Base-by-base conservation (phyloP, 2,329 filamentous ascomycete genomes). In the Exophiala viscosa region DNA sequence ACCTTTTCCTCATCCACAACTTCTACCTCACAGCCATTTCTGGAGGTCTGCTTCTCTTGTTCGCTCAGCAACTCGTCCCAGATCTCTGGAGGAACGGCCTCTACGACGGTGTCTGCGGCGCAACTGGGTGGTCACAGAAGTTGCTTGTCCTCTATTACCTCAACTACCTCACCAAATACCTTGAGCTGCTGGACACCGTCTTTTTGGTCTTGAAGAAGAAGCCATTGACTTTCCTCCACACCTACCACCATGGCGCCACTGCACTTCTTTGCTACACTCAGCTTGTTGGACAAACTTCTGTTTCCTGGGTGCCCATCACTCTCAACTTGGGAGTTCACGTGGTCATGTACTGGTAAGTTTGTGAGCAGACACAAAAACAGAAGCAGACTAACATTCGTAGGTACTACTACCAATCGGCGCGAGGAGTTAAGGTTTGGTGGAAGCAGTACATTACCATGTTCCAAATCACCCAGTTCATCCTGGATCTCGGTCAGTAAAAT, bases 151-250 rank as follows among this genome's bases (percentile, higher is more conserved):
- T 99, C 62, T 99, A 99, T 83, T 99, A 97, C 73, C 92, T 97
- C 77, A 97, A 95, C 80, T 97, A 97, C 78, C 83, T 96, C 50
- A 97, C 91, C 76, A 97, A 97, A 76, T 97, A 96, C 74, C 82
- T 96, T 62, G 92, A 97, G 75, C 81, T 97, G 62, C 77, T 97
- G 64, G 92, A 97, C 74, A 97, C 92, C 54, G 85, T 93, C 70
- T 97, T 97, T 81, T 80, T 97, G 51, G 93, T 96, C 78, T 83
- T 97, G 72, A 97, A 97, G 86, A 97, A 97, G 86, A 97, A 97
- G 86, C 92, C 92, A 50, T 76, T 96, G 70, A 96, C 93, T 67
- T 97, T 97, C 85, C 88, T 97, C 64, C 92, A 97, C 82, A 96
- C 90, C 77, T 97, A 97, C 77, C 92, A 97, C 80, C 92, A 97